phyloP scores from a whole-genome alignment of 345 rosid genomes.

The Lepidium didymum region DNA sequence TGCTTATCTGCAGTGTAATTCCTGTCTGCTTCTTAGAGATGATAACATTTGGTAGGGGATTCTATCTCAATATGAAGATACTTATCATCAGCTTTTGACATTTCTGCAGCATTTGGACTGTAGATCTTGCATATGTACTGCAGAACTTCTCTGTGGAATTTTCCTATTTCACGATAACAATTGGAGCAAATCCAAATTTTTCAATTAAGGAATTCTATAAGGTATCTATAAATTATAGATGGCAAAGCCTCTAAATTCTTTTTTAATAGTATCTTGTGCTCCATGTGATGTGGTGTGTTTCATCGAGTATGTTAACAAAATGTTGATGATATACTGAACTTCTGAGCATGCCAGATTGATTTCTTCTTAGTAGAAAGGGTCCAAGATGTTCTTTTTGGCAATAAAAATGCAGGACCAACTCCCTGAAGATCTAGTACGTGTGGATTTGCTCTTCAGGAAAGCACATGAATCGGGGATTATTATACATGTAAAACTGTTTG shows the following conservation, averaged over 20 bases:
- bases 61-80: not conserved
- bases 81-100: not conserved
- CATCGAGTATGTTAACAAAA: not conserved
- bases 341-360: not conserved
- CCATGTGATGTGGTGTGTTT: not conserved
- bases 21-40: not conserved
- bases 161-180: conserved; percentile 78
- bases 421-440: conserved; percentile 75
- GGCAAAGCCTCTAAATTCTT: not conserved
- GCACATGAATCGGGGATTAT: conserved; percentile 65
- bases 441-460: conserved; percentile 66
- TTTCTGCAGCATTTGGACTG: conserved; percentile 84
- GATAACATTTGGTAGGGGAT: not conserved
- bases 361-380: not conserved
- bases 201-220: conserved; percentile 80
- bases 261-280: conserved; percentile 5
- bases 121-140: conserved; percentile 80
- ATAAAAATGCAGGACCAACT: conserved; percentile 66
- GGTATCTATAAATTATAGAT: conserved; percentile 35
- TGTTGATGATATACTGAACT: not conserved
- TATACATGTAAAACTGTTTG: conserved; percentile 52
- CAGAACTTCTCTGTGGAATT: conserved; percentile 66
- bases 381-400: not conserved
- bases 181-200: conserved; percentile 86
- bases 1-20: not conserved